Percentiles rank a stretch among this genome's conserved stretches.
phyloP scores from a whole-genome alignment of 805 yeast genomes.

The Suhomyces faveliae region DNA sequence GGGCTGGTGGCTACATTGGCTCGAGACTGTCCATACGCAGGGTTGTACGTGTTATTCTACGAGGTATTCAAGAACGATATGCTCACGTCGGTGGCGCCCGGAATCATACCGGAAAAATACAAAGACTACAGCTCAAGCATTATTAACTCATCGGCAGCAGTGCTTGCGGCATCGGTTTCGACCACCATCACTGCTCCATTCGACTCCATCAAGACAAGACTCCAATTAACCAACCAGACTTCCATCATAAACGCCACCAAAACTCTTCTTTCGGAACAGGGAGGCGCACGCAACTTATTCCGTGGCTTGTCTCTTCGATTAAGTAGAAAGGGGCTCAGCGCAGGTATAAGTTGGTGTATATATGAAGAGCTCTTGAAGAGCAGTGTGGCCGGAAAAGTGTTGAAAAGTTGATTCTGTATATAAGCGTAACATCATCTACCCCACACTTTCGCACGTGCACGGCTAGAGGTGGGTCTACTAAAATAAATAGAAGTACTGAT shows the following conservation, averaged over 20 bases:
- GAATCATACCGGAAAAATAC: constrained; percentile 8
- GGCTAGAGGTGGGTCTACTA: neutral
- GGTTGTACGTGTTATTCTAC: constrained; percentile 81
- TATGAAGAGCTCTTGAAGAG: constrained; percentile 79
- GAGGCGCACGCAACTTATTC: constrained; percentile 62
- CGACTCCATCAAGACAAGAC: constrained; percentile 88
- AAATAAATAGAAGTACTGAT: neutral
- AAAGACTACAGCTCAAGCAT: constrained; percentile 29
- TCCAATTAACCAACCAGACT: constrained; percentile 63
- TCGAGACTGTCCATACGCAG: constrained; percentile 96
- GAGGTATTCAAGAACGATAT: constrained; percentile 64
- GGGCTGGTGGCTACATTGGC: constrained; percentile 87
- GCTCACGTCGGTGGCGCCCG: constrained; percentile 38
- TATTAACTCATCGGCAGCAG: constrained; percentile 75
- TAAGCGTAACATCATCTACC: neutral
- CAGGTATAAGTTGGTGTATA: constrained; percentile 96
- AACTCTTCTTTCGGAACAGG: constrained; percentile 42
- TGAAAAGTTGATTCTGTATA: constrained; percentile 2
- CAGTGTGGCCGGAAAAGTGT: neutral
- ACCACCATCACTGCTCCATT: constrained; percentile 92
- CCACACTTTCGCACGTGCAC: constrained; percentile 1
- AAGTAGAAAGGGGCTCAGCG: constrained; percentile 81
- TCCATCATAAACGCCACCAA: constrained; percentile 36
- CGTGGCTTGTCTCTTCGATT: constrained; percentile 82
- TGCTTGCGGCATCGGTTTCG: constrained; percentile 72